Conservation (phyloP, 2,329 filamentous ascomycete species). For the Fusarium xylarioides region DNA sequence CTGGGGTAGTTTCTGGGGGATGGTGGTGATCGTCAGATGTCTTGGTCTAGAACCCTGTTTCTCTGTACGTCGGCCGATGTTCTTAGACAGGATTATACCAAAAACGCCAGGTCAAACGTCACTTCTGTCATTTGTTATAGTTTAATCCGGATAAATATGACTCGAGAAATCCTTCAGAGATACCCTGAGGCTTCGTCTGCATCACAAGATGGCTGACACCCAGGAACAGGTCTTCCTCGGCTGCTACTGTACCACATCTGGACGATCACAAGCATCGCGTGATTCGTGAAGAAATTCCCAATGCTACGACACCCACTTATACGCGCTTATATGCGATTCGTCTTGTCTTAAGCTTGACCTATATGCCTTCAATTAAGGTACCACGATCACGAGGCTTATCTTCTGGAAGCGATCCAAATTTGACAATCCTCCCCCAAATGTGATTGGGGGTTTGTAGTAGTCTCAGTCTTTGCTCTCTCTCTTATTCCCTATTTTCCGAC, state of each 20-base stretch:
- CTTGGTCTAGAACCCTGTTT: slow-evolving; percentile 10
- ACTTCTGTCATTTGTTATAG: neutral
- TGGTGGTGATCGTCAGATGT: slow-evolving; percentile 1
- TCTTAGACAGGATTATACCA: neutral
- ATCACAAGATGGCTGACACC: neutral
- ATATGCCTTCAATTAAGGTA: slow-evolving; percentile 20
- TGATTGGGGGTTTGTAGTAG: neutral
- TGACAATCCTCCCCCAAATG: neutral
- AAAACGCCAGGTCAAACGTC: neutral
- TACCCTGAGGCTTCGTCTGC: neutral
- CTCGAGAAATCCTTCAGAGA: neutral
- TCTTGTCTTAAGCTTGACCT: neutral
- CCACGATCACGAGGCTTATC: slow-evolving; percentile 5
- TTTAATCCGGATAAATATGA: slow-evolving; percentile 7
- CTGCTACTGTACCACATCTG: neutral
- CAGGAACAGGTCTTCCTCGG: slow-evolving; percentile 3
- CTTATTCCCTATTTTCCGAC: neutral
- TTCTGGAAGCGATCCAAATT: neutral
- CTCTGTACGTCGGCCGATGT: neutral
- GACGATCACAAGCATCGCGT: neutral
- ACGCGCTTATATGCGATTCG: neutral
- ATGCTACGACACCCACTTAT: neutral
- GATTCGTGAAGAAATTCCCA: neutral
- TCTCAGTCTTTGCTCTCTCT: neutral
- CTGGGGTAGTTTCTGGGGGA: slow-evolving; percentile 36